A percentile compares a stretch with the other conserved stretches of the same genome.
Evolutionary conservation across 1,139 yeast genomes (phyloP).

Genomic region (Scheffersomyces parashehatae): DNA sequence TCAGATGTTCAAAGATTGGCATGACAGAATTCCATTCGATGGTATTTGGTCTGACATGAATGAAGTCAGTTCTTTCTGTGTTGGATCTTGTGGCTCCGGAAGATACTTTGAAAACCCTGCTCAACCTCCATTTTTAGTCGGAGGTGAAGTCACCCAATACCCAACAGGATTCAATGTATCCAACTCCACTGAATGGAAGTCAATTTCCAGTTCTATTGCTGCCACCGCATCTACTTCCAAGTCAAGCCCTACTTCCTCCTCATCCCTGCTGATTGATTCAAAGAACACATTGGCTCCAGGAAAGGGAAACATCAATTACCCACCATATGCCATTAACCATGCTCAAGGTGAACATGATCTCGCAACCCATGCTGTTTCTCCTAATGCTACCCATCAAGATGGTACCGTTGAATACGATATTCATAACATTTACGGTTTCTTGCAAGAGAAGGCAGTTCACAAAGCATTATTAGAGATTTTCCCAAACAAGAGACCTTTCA

Average conservation of each 20-base stretch:
- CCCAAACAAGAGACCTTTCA: slow-evolving; percentile 22
- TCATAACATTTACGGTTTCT: slow-evolving; percentile 19
- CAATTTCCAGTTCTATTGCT: slow-evolving; percentile 15
- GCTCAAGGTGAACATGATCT: slow-evolving; percentile 26
- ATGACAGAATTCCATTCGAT: slow-evolving; percentile 23
- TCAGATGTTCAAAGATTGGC: slow-evolving; percentile 20
- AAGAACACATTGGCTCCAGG: slow-evolving; percentile 21
- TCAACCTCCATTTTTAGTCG: slow-evolving; percentile 20
- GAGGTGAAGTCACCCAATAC: slow-evolving; percentile 13
- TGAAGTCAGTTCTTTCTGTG: slow-evolving; percentile 34
- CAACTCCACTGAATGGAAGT: slow-evolving; percentile 20
- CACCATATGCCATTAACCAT: slow-evolving; percentile 30
- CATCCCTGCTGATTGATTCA: slow-evolving; percentile 16
- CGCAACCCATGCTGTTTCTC: slow-evolving; percentile 28
- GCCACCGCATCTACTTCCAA: slow-evolving; percentile 13
- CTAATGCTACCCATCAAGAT: slow-evolving; percentile 30
- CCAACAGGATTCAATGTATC: slow-evolving; percentile 21
- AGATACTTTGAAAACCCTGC: slow-evolving; percentile 21
- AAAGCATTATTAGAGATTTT: slow-evolving; percentile 17
- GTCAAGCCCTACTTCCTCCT: slow-evolving; percentile 11
- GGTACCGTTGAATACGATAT: slow-evolving; percentile 31
- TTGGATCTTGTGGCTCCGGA: slow-evolving; percentile 28
- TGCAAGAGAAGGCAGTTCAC: slow-evolving; percentile 20
- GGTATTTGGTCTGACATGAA: slow-evolving; percentile 41
- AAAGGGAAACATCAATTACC: slow-evolving; percentile 31